Base-by-base conservation (phyloP, 345 rosid species). In the Rubroshorea leprosula region DNA sequence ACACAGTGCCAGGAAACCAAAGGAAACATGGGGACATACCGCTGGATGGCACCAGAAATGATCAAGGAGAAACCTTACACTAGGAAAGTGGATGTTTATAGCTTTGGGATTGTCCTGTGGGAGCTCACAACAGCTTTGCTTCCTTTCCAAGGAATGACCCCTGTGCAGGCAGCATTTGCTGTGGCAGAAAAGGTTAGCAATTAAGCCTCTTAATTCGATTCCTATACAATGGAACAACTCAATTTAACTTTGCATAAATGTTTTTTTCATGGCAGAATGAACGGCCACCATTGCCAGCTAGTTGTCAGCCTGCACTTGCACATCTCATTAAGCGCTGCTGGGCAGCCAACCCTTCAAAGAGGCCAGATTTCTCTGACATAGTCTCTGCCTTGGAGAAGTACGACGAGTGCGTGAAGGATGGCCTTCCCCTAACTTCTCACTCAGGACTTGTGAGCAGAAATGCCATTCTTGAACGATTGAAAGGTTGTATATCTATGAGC, bases 21-120 rank as follows among this genome's bases (percentile, higher is more conserved):
- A 58, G 99, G 99, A 23, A 93, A 93, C 73, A 86, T 79, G 85
- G 99, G 99, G 62, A 93, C 97, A 9, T 93, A 93, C 63, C 80
- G 99, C 13, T 93, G 99, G 99, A 89, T 85, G 99, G 99, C 99
- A 0, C 97, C 99, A 0, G 99, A 93, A 78, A 89, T 93, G 99
- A 83, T 89, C 67, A 93, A 80, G 70, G 99, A 93, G 80, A 93
- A 93, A 57, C 81, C 94, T 0, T 93, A 79, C 49, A 87, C 97
- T 25, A 71, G 97, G 58, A 93, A 89, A 79, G 97, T 93, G 10
- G 99, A 93, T 66, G 99, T 93, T 6, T 93, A 93, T 46, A 93
- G 99, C 73, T 93, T 93, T 6, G 99, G 97, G 9, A 93, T 93
- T 27, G 99, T 93, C 53, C 69, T 93, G 44, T 93, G 99, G 99